phyloP scores from a whole-genome alignment of 768 basidiomycete genomes.

The Leccinum rimulosum region DNA sequence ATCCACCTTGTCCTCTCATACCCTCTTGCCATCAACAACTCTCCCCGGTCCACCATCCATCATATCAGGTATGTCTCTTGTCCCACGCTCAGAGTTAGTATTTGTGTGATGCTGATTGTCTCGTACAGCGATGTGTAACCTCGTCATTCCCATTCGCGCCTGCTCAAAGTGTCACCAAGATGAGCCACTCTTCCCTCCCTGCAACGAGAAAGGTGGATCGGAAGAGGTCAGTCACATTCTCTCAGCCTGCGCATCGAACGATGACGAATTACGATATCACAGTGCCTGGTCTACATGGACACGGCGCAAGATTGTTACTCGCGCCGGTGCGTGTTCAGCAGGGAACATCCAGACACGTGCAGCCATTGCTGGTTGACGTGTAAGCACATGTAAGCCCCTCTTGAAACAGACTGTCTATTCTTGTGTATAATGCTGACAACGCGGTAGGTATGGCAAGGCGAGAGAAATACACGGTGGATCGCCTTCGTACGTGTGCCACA shows the following conservation, averaged over 20 bases:
- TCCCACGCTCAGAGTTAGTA: neutral
- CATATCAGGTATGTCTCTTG: neutral
- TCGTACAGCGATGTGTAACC: constrained; percentile 27
- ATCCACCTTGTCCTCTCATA: neutral
- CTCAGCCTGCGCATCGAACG: neutral
- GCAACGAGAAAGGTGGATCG: constrained; percentile 17
- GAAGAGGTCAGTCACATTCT: constrained; percentile 16
- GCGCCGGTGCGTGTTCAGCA: constrained; percentile 29
- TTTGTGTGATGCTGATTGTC: neutral
- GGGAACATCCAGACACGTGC: constrained; percentile 26
- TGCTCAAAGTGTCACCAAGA: constrained; percentile 28
- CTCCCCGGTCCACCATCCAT: too few species aligned
- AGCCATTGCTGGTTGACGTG: constrained; percentile 29
- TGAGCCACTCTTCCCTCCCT: constrained; percentile 27
- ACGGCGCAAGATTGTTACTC: constrained; percentile 32
- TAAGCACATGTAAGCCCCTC: constrained; percentile 20
- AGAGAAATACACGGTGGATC: constrained; percentile 31
- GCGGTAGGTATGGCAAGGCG: constrained; percentile 30
- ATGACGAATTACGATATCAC: neutral
- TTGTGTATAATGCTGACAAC: neutral
- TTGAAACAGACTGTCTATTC: neutral
- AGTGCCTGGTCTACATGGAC: constrained; percentile 29
- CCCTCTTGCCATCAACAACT: neutral
- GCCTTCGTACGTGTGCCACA: constrained; percentile 28
- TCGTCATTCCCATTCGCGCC: constrained; percentile 30